A percentile compares a stretch with the other conserved stretches of the same genome.
These are phyloP conservation scores for Ettlia oleoabundans DNA, from an alignment of 139 green algal species.

Conservation along the genomic window DNA sequence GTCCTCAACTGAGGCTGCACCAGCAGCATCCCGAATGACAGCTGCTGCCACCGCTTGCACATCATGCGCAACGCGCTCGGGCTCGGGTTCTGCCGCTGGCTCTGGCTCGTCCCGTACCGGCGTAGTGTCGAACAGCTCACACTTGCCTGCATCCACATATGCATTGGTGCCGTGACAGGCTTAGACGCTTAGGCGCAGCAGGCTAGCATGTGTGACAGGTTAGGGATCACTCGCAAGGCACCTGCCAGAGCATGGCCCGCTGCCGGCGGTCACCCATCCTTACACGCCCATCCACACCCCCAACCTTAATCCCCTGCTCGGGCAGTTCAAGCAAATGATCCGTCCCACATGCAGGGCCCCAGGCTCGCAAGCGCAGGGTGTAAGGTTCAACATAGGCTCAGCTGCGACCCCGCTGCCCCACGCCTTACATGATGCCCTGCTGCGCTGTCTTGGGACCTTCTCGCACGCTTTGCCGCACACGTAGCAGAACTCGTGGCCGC, in stretches of 20 bases:
- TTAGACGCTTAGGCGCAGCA: not conserved
- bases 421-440: conserved; percentile 1
- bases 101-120: not conserved
- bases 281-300: too few relatives aligned
- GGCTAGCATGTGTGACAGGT: not conserved
- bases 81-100: too few relatives aligned
- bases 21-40: not conserved
- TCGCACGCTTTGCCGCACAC: conserved; percentile 45
- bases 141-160: not conserved
- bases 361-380: not conserved
- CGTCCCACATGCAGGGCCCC: too few relatives aligned
- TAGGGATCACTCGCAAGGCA: too few relatives aligned
- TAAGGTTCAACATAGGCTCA: not conserved
- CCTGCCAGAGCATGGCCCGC: too few relatives aligned
- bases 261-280: too few relatives aligned
- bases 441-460: not conserved
- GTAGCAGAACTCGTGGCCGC: conserved; percentile 66
- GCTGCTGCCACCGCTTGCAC: too few relatives aligned
- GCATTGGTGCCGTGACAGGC: not conserved
- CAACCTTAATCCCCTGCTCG: too few relatives aligned
- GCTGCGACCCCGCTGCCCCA: too few relatives aligned
- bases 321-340: too few relatives aligned
- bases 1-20: too few relatives aligned
- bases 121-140: not conserved
- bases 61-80: too few relatives aligned